These are phyloP conservation scores for Rhododendron kiyosumense DNA, from an alignment of 148 eudicot species.

Conservation along the genomic window DNA sequence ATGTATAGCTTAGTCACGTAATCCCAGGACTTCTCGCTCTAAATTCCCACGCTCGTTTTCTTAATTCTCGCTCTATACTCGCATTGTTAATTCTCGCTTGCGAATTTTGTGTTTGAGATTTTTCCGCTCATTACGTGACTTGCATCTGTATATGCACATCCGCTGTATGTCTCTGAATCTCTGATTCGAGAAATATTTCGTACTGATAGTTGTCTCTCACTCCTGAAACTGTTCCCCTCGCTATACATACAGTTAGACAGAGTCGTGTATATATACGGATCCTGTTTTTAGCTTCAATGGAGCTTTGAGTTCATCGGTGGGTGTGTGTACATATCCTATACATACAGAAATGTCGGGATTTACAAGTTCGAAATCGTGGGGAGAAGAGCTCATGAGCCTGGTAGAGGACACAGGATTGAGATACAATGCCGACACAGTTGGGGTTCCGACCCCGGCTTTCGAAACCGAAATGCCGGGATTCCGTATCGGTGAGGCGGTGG, in stretches of 20 bases:
- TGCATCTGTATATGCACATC: neutral
- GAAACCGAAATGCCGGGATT: conserved; percentile 28
- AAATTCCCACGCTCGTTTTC: neutral
- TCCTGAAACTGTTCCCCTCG: neutral
- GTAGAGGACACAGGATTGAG: conserved; percentile 60
- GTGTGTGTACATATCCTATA: neutral
- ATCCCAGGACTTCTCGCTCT: neutral
- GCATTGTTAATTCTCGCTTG: no score
- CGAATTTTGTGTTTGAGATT: neutral
- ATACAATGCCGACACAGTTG: conserved; percentile 33
- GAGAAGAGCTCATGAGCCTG: conserved; percentile 65
- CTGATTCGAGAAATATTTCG: conserved; percentile 21
- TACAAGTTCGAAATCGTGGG: conserved; percentile 54
- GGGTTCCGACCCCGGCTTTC: conserved; percentile 23
- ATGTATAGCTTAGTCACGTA: neutral
- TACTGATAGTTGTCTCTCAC: neutral
- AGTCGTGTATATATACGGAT: neutral
- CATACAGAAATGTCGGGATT: conserved; percentile 42
- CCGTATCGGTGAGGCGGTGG: conserved; percentile 15
- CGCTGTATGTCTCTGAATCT: conserved; percentile 17
- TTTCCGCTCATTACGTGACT: neutral
- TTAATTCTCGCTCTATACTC: no score
- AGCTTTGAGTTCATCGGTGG: conserved; percentile 3
- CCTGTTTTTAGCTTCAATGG: neutral
- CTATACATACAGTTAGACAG: neutral